Base-by-base conservation (phyloP, 495 filamentous ascomycete species). In the Neurospora terricola region DNA sequence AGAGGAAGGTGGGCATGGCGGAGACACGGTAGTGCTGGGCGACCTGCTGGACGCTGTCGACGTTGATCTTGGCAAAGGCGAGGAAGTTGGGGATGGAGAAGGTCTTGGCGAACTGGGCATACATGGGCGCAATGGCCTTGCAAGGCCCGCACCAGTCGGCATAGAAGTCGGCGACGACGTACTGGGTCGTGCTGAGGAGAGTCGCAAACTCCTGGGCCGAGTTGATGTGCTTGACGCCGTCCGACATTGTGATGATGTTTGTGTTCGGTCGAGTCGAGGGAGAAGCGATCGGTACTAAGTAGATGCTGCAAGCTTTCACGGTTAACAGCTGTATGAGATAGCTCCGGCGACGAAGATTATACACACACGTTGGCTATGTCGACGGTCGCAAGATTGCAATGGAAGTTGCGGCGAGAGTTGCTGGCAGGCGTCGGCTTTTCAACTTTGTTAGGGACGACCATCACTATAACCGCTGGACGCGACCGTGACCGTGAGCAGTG, bases 1-100 rank as follows among this genome's bases (percentile, higher is more conserved):
- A 90, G 74, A 97, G 85, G 83, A 97, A 97, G 54, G 94, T 96
- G 3, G 94, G 94, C 88, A 93, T 91, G 69, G 90, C 91, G 69
- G 79, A 74, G 54, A 91, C 79, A 59, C 80, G 78, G 77, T 88
- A 87, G 48, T 80, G 77, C 16, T 80, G 72, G 16, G 89, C 87
- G 62, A 87, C 79, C 21, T 86, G 84, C 71, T 83, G 81, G 62
- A 83, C 83, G 36, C 71, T 74, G 78, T 90, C 89, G 54, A 90
- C 88, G 81, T 91, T 81, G 76, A 89, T 83, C 79, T 90, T 90
- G 54, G 83, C 85, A 77, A 91, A 91, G 70, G 83, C 85, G 38
- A 90, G 81, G 71, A 81, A 82, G 18, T 81, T 80, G 3, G 85
- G 82, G 42, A 81, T 81, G n/a, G 81, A 79, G 76, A 86, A 84